Conservation (phyloP, 1,139 yeast genomes). For the Sugiyamaella novakii region DNA sequence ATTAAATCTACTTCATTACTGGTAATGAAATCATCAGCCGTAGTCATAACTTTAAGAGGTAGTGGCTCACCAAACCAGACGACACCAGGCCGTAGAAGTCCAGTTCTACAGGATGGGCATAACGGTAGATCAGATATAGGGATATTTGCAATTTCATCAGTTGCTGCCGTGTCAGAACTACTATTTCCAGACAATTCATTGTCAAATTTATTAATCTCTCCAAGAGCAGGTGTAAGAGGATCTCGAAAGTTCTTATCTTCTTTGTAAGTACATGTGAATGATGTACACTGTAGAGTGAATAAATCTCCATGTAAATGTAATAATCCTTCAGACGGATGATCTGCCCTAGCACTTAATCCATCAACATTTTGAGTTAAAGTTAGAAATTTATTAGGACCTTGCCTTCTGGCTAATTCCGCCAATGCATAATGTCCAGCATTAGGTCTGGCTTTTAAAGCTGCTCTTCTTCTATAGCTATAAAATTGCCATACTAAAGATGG, state of each 20-base stretch:
- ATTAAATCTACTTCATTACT: slow-evolving; percentile 64
- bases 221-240: slow-evolving; percentile 65
- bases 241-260: slow-evolving; percentile 56
- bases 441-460: slow-evolving; percentile 68
- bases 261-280: slow-evolving; percentile 65
- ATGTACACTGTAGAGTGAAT: slow-evolving; percentile 72
- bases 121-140: slow-evolving; percentile 61
- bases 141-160: slow-evolving; percentile 35
- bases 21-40: slow-evolving; percentile 72
- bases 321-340: slow-evolving; percentile 54
- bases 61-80: slow-evolving; percentile 92
- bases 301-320: slow-evolving; percentile 79
- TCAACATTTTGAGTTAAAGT: slow-evolving; percentile 85
- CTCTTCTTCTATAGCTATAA: slow-evolving; percentile 67
- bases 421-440: slow-evolving; percentile 73
- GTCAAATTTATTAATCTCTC: slow-evolving; percentile 24
- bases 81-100: slow-evolving; percentile 78
- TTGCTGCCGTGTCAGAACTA: slow-evolving; percentile 20
- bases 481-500: slow-evolving; percentile 92
- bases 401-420: slow-evolving; percentile 54
- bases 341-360: slow-evolving; percentile 67
- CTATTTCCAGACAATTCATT: background rate
- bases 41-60: slow-evolving; percentile 61
- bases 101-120: slow-evolving; percentile 69
- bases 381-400: slow-evolving; percentile 44